phyloP scores from a whole-genome alignment of 805 yeast species.

The Yarrowia bubula region DNA sequence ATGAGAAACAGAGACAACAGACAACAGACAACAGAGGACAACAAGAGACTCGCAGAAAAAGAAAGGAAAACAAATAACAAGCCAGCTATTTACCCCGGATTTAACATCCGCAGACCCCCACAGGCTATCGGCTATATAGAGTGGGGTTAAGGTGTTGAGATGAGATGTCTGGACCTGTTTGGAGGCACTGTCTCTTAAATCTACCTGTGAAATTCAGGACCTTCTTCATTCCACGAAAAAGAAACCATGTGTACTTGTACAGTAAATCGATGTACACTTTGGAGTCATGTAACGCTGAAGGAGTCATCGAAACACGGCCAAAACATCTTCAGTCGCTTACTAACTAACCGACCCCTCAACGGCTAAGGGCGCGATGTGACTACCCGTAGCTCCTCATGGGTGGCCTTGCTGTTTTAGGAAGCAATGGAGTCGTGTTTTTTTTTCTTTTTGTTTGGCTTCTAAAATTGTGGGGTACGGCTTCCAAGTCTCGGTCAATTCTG shows the following conservation, averaged over 20 bases:
- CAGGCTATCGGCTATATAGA: not conserved
- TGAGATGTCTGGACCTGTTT: too few relatives aligned
- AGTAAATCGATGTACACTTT: too few relatives aligned
- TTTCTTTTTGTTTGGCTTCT: not conserved
- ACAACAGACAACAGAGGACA: not conserved
- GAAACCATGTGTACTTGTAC: too few relatives aligned
- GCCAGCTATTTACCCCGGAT: constrained; percentile 9
- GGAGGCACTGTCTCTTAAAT: too few relatives aligned
- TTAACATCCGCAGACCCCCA: not conserved
- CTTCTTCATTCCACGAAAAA: not conserved
- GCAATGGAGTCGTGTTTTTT: too few relatives aligned
- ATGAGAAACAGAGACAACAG: not conserved
- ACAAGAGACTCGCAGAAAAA: not conserved
- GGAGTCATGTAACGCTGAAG: too few relatives aligned
- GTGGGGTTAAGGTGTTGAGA: not conserved
- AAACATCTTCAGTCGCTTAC: too few relatives aligned
- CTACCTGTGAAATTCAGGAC: not conserved
- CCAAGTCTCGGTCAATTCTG: not conserved
- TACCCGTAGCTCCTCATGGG: too few relatives aligned
- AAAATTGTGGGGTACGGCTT: constrained; percentile 6
- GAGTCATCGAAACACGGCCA: too few relatives aligned
- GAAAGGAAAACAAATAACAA: not conserved
- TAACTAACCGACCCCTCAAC: not conserved
- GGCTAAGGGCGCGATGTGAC: not conserved
- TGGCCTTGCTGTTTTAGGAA: too few relatives aligned